These are phyloP conservation scores for Tetracentron sinense DNA, from an alignment of 164 flowering plant species.

Conservation along the genomic window DNA sequence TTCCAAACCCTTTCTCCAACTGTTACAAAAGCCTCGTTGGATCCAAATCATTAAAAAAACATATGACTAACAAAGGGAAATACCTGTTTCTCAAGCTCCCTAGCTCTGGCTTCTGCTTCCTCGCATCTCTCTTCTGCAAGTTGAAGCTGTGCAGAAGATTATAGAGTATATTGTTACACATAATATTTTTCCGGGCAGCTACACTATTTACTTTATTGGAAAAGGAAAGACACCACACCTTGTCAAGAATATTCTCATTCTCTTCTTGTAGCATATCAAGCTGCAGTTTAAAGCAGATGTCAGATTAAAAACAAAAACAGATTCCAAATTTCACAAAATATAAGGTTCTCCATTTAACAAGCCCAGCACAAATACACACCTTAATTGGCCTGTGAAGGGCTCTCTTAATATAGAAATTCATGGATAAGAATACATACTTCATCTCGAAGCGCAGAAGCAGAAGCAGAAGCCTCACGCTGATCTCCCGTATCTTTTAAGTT, in stretches of 20 bases:
- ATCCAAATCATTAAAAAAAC: neutral
- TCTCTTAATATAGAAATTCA: neutral
- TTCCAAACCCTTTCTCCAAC: no score
- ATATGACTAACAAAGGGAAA: neutral
- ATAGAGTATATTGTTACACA: conserved; percentile 6
- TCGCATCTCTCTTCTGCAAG: conserved; percentile 74
- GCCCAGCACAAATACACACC: neutral
- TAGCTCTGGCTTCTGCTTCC: conserved; percentile 87
- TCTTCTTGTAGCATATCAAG: conserved; percentile 98
- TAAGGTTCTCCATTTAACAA: neutral
- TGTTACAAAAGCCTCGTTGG: no score
- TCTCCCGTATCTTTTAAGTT: conserved; percentile 40
- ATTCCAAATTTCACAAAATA: neutral
- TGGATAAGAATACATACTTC: conserved; percentile 36
- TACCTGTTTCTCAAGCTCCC: conserved; percentile 95
- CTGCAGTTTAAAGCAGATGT: conserved; percentile 45
- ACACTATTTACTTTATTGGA: neutral
- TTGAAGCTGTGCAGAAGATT: conserved; percentile 58
- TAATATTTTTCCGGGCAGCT: neutral
- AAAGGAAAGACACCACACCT: conserved; percentile 43
- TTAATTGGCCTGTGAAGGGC: no score
- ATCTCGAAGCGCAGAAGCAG: conserved; percentile 73
- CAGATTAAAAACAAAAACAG: conserved; percentile 12
- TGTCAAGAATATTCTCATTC: conserved; percentile 63
- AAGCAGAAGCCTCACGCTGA: conserved; percentile 61